Conservation (phyloP, 1,284 basidiomycete genomes). For the Quambalaria eucalypti region DNA sequence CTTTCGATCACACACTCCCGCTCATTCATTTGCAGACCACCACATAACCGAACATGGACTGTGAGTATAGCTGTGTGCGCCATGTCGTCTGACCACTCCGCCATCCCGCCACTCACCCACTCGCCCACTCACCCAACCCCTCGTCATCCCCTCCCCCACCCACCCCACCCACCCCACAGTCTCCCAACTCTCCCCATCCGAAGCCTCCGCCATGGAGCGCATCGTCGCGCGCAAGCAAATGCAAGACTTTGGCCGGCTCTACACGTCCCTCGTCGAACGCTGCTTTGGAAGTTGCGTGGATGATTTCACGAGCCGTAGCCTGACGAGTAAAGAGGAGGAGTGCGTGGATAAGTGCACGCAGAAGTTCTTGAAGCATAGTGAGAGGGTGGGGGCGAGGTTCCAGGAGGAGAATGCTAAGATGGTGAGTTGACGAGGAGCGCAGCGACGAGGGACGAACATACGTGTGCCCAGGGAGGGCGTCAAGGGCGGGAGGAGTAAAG, state of each 20-base stretch:
- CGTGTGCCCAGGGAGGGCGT: too few species aligned
- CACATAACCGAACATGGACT: conserved; percentile 7
- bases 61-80: conserved; percentile 6
- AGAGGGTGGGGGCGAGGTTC: conserved; percentile 83
- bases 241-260: conserved; percentile 94
- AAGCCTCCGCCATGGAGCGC: conserved; percentile 41
- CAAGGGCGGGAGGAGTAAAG: too few species aligned
- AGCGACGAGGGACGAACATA: neutral
- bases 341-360: conserved; percentile 63
- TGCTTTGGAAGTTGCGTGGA: conserved; percentile 92
- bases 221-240: conserved; percentile 59
- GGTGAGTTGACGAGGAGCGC: neutral
- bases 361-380: conserved; percentile 96
- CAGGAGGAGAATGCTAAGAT: conserved; percentile 38
- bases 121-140: neutral
- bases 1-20: too few species aligned
- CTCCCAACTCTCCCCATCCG: conserved; percentile 35
- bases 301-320: conserved; percentile 89
- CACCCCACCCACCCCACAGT: conserved; percentile 14
- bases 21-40: too few species aligned
- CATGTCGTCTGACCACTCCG: neutral
- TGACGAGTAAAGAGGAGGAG: conserved; percentile 75
- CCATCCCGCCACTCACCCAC: neutral
- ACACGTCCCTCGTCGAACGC: conserved; percentile 88
- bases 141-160: neutral